Evolutionary conservation across 2,329 filamentous ascomycete species (phyloP), one percentile per base, ranked within the genome.

Genomic region (Penicillium psychrosexuale): DNA sequence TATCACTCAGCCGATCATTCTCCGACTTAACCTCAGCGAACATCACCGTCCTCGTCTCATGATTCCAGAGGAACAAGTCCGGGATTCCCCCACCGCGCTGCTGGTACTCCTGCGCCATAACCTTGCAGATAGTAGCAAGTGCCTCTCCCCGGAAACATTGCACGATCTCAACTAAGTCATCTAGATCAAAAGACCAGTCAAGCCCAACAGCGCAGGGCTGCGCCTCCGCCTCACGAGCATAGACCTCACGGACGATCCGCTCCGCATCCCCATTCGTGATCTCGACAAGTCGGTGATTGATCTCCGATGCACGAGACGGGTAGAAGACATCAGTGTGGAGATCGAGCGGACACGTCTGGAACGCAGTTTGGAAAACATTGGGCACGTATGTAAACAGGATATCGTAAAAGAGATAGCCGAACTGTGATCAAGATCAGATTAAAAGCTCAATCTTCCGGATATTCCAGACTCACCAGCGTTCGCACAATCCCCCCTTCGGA

Each of bases 361-460:
- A 99, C 1, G 88, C 84, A 6, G 94, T 99, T 71, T 97, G 93
- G 72, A 99, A 99, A 52, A 99, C 93, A 65, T 97, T 96, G 27
- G 94, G 93, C 5, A 97, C 84, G 72, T 96, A 96, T 27, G 91
- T 80, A 74, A 97, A 97, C 7, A 99, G 78, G 24, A 97, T 84
- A 72, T 99, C 93, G 77, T 87, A 94, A 77, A 97, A 96, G 17
- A 99, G 83, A 68, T 94, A 93, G 13, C 86, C 88, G 72, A 92
- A 92, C 27, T 74, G 31, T 3, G 2, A 17, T 22, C 9, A 4
- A 17, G 15, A 28, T 51, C 28, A 58, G 47, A 12, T 13, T 36
- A 33, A 34, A 13, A 30, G 13, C 2, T 34, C 11, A 5, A 38
- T 38, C 3, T 24, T 33, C 9, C 1, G 8, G 2, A 47, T 39